A percentile compares a stretch with the other conserved stretches of the same genome.
Conservation (phyloP, 257 asterid species). For the Cruciata laevipes region DNA sequence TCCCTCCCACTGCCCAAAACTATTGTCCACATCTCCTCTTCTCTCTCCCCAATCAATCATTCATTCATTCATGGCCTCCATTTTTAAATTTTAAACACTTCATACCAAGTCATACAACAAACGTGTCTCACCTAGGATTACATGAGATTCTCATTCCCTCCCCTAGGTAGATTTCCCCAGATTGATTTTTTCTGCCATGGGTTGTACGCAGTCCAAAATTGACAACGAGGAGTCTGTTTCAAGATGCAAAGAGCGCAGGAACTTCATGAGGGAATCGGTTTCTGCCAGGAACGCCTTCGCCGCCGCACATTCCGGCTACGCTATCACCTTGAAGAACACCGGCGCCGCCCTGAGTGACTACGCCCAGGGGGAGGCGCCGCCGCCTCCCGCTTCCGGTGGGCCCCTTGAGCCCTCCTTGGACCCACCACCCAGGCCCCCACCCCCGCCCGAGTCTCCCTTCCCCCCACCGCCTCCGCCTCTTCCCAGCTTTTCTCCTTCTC, state of each 20-base stretch:
- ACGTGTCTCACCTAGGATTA: neutral
- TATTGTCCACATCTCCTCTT: constrained; percentile 45
- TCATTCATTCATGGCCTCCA: neutral
- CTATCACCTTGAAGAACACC: constrained; percentile 69
- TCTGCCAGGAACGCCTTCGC: constrained; percentile 82
- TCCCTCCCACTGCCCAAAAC: constrained; percentile 35
- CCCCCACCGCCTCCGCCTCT: constrained; percentile 91
- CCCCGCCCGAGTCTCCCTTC: constrained; percentile 59
- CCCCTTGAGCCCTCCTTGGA: constrained; percentile 35
- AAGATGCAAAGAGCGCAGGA: constrained; percentile 84
- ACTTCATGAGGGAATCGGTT: constrained; percentile 80
- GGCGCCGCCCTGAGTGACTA: constrained; percentile 95
- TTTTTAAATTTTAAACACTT: too few species aligned
- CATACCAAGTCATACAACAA: neutral
- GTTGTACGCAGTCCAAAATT: constrained; percentile 83
- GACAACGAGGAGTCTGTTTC: constrained; percentile 91
- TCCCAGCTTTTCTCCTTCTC: constrained; percentile 85
- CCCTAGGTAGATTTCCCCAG: neutral
- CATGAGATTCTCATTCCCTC: constrained; percentile 15
- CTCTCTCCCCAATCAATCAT: neutral
- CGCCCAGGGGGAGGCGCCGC: constrained; percentile 80
- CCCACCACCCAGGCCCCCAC: constrained; percentile 54
- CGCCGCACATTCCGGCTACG: constrained; percentile 81
- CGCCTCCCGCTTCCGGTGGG: constrained; percentile 31
- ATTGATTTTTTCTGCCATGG: constrained; percentile 28